Conservation (phyloP, 202 grass and related monocot species). For the Cymbopogon flexuosus region DNA sequence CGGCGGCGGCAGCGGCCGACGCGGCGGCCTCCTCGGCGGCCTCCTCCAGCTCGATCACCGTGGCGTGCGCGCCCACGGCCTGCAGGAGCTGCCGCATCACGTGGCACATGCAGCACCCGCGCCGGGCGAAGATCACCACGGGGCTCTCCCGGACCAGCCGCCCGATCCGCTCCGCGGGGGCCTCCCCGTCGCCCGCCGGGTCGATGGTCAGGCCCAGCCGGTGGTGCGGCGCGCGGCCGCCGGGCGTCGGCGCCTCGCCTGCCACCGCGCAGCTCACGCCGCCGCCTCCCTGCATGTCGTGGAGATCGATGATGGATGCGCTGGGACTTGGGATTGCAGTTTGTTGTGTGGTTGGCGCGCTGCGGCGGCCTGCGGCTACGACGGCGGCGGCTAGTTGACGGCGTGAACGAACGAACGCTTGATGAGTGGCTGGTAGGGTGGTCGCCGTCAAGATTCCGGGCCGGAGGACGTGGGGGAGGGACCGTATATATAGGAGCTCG, state of each 20-base stretch:
- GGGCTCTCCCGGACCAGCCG: constrained; percentile 65
- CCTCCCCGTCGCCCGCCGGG: constrained; percentile 44
- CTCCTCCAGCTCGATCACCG: constrained; percentile 61
- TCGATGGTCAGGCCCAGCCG: constrained; percentile 50
- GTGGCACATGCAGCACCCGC: constrained; percentile 81
- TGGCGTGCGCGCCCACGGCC: constrained; percentile 68
- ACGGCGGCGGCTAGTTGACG: neutral
- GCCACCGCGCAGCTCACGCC: constrained; percentile 42
- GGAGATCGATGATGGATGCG: neutral
- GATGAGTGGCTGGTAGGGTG: neutral
- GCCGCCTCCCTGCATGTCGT: constrained; percentile 23
- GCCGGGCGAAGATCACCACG: constrained; percentile 66
- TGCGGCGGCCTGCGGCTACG: neutral
- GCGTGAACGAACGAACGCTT: neutral
- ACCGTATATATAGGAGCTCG: neutral
- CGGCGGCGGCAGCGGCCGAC: neutral
- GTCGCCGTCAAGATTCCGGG: constrained; percentile 33
- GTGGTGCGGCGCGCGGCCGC: neutral
- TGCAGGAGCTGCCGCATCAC: constrained; percentile 68
- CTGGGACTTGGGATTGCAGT: neutral
- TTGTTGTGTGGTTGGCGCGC: neutral
- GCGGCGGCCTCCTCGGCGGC: constrained; percentile 39
- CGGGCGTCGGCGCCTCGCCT: neutral
- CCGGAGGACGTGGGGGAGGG: neutral
- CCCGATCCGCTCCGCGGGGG: constrained; percentile 50